Percentiles rank a stretch among this genome's conserved stretches.
Conservation (phyloP, 2,329 filamentous ascomycete species). For the Aspergillus japonicus region DNA sequence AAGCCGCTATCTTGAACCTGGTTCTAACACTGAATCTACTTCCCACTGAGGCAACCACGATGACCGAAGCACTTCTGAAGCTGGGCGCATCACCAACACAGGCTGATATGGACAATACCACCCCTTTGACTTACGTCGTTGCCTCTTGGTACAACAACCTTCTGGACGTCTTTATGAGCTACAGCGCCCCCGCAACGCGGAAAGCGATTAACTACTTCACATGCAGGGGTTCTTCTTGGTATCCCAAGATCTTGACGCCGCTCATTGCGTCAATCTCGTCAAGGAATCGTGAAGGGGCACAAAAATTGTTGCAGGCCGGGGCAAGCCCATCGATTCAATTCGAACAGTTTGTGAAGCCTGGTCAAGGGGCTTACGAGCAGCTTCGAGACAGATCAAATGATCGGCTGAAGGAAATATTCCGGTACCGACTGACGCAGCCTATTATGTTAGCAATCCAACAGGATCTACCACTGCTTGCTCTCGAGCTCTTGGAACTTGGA, state of each 20-base stretch:
- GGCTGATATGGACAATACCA: constrained; percentile 64
- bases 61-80: constrained; percentile 63
- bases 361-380: constrained; percentile 3
- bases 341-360: constrained; percentile 41
- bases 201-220: constrained; percentile 66
- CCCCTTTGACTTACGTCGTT: constrained; percentile 66
- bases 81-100: constrained; percentile 73
- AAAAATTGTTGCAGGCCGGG: constrained; percentile 64
- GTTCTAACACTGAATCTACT: constrained; percentile 67
- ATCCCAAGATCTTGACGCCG: constrained; percentile 45
- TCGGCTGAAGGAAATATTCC: constrained; percentile 51
- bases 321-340: constrained; percentile 61
- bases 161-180: constrained; percentile 46
- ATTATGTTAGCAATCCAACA: constrained; percentile 60
- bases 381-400: constrained; percentile 44
- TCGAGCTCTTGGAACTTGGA: constrained; percentile 62
- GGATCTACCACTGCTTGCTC: constrained; percentile 53
- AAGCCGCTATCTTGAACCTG: constrained; percentile 66
- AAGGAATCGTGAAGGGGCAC: constrained; percentile 53
- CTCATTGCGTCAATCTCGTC: constrained; percentile 60
- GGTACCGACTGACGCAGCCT: constrained; percentile 58
- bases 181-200: constrained; percentile 61
- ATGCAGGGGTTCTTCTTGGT: constrained; percentile 39
- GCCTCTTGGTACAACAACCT: constrained; percentile 49
- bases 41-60: constrained; percentile 61